Evolutionary conservation across 441 rosid genomes (phyloP).

Genomic region (Gossypium lobatum): DNA sequence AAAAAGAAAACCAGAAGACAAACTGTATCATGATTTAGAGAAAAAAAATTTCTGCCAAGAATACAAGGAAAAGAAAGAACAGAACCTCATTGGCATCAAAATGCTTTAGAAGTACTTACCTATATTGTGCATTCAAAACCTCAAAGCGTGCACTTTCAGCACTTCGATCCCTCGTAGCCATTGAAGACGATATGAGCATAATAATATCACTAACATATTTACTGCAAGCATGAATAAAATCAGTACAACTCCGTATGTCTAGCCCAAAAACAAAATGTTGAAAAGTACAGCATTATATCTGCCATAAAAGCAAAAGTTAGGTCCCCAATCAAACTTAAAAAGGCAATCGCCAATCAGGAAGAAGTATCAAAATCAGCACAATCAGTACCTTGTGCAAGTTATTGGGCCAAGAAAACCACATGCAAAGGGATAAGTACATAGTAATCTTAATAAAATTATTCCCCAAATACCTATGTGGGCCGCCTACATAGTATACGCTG

Average conservation of each 20-base stretch:
- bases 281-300: slow-evolving; percentile 5
- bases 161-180: slow-evolving; percentile 86
- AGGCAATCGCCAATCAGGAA: not conserved
- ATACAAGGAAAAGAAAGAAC: not conserved
- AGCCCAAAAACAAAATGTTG: not conserved
- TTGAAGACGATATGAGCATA: slow-evolving; percentile 83
- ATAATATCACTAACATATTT: slow-evolving; percentile 81
- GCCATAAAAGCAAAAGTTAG: not conserved
- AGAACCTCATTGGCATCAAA: not conserved
- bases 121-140: slow-evolving; percentile 67
- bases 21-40: not conserved
- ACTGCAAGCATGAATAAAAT: slow-evolving; percentile 49
- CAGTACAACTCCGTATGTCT: slow-evolving; percentile 10
- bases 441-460: not conserved
- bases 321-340: slow-evolving; percentile 1
- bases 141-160: slow-evolving; percentile 97
- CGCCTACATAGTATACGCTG: not conserved
- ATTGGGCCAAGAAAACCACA: not conserved
- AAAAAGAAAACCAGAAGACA: not conserved
- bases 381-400: not conserved
- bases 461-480: not conserved
- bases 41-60: not conserved
- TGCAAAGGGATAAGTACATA: not conserved
- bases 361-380: not conserved
- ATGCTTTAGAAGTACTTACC: slow-evolving; percentile 36